Evolutionary conservation across 2,329 filamentous ascomycete genomes (phyloP).

Genomic region (Penicillium corylophilum): DNA sequence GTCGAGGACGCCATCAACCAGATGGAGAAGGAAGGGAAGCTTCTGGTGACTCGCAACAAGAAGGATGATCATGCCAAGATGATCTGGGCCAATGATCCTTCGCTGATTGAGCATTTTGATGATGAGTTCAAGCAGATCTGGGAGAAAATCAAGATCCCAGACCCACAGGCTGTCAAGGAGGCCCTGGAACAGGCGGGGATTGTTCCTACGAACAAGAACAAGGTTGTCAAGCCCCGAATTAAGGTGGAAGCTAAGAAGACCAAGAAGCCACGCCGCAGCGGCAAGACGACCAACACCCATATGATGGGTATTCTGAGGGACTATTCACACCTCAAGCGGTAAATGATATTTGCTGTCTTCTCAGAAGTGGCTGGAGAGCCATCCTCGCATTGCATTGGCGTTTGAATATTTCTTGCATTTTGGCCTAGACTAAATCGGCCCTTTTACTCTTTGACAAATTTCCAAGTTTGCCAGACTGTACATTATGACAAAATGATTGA

Average conservation of each 20-base stretch:
- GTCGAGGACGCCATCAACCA: slow-evolving; percentile 75
- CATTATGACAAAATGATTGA: slow-evolving; percentile 21
- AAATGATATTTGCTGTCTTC: background rate
- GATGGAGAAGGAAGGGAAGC: slow-evolving; percentile 73
- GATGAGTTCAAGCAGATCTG: slow-evolving; percentile 80
- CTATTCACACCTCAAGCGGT: slow-evolving; percentile 54
- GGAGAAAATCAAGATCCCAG: slow-evolving; percentile 75
- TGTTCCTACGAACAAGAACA: slow-evolving; percentile 81
- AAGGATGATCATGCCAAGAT: slow-evolving; percentile 85
- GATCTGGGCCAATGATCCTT: slow-evolving; percentile 86
- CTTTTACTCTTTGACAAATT: background rate
- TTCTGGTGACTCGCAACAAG: slow-evolving; percentile 85
- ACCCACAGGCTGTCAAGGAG: slow-evolving; percentile 71
- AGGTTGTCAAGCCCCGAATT: slow-evolving; percentile 58
- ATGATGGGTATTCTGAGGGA: slow-evolving; percentile 82
- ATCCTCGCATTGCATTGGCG: slow-evolving; percentile 24
- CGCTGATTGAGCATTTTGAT: slow-evolving; percentile 72
- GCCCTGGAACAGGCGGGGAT: slow-evolving; percentile 75
- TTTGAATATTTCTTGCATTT: slow-evolving; percentile 5
- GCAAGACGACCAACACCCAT: slow-evolving; percentile 83
- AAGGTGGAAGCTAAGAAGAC: slow-evolving; percentile 66
- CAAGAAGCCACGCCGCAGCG: slow-evolving; percentile 70
- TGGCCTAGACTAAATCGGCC: background rate
- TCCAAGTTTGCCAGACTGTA: slow-evolving; percentile 8
- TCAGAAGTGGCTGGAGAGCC: background rate